Percentiles rank a stretch among this genome's conserved stretches.
phyloP scores from a whole-genome alignment of 148 eudicot genomes.

The Diospyros lotus region DNA sequence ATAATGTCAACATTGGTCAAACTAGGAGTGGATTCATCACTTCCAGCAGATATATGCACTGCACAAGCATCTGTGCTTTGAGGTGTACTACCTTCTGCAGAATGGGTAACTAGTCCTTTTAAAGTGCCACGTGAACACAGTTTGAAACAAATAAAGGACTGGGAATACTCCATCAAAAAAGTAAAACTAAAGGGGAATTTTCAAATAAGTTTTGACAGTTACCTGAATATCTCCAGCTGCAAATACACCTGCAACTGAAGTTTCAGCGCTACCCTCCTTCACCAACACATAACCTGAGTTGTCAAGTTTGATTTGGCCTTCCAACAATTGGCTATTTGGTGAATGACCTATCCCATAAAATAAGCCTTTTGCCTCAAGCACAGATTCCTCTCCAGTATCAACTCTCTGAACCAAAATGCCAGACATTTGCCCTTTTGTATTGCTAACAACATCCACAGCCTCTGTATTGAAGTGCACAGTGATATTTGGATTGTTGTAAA shows the following conservation, averaged over 20 bases:
- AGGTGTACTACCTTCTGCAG: not conserved
- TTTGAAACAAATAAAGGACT: not conserved
- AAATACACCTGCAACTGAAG: conserved; percentile 87
- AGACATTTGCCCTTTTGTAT: conserved; percentile 88
- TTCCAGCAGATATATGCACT: not conserved
- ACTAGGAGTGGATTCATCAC: not conserved
- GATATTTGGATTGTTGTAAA: conserved; percentile 92
- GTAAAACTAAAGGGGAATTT: not conserved
- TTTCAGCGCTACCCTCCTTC: conserved; percentile 66
- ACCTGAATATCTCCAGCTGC: conserved; percentile 99
- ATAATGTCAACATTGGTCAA: not conserved
- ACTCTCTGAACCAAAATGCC: conserved; percentile 66
- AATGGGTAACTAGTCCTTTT: not conserved
- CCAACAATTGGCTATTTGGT: conserved; percentile 86
- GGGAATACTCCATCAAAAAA: not conserved
- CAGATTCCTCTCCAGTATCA: conserved; percentile 77
- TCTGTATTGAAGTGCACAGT: conserved; percentile 98
- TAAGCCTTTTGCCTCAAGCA: conserved; percentile 81
- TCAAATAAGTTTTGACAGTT: conserved; percentile 7
- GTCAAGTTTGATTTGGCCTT: conserved; percentile 87
- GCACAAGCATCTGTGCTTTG: not conserved
- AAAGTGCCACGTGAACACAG: not conserved
- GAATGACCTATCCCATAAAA: conserved; percentile 98
- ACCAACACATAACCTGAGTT: conserved; percentile 75
- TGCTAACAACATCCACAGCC: conserved; percentile 86